Evolutionary conservation across 1,139 yeast species (phyloP), one percentile per base, ranked within the genome.

Genomic region (Suhomyces bokatorum): DNA sequence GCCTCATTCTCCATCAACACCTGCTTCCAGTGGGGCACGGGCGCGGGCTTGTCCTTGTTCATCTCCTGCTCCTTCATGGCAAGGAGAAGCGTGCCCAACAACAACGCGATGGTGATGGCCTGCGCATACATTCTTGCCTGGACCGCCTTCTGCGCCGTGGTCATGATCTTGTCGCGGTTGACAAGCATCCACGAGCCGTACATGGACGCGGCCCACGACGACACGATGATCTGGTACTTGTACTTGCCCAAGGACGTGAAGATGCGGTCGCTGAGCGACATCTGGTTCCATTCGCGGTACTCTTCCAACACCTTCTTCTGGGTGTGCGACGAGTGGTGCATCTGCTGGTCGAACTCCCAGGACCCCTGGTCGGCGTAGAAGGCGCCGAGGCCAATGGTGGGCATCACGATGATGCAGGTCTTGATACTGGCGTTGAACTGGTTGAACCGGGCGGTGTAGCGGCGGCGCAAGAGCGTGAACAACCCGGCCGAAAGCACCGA

Each of bases 121-220:
- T 89, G 96, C 8, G 97, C 96, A 63, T 87, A 88, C 85, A 88
- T 89, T 78, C 96, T 85, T 26, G 96, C 96, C 64, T 87, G 95
- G 27, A 87, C 96, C 32, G 88, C 82, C 67, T 89, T 90, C 67
- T 90, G 97, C 5, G 96, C 71, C 48, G 78, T 79, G 47, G 90
- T 79, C 83, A 89, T 76, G 65, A 83, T 75, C 56, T 83, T 85
- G 66, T 89, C 96, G 55, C 78, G 79, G 70, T 87, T 85, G 43
- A 88, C 89, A 40, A 73, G 59, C 45, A 73, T 80, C 89, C 95
- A 88, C 3, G 95, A 84, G 1, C 95, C 96, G 55, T 78, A 89
- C 73, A 90, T 67, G 8, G 95, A 83, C 17, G 82, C 89, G 14
- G 89, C 95, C 97, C 97, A 90, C 2, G 90, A 77, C 40, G 81